phyloP scores from a whole-genome alignment of 768 basidiomycete species.

The Guyanaporus albipodus region DNA sequence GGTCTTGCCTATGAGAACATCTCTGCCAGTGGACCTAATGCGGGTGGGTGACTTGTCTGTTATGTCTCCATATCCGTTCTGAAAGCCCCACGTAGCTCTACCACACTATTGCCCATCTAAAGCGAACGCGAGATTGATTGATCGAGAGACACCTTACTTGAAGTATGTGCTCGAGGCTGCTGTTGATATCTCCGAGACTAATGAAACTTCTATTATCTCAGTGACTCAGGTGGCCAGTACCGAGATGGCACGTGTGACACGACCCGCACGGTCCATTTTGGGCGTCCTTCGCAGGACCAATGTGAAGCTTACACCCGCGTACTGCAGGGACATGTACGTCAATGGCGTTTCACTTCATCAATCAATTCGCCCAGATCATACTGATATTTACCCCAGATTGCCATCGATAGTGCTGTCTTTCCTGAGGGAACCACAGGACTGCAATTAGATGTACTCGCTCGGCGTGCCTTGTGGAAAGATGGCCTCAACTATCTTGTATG shows the following conservation, averaged over 20 bases:
- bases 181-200: conserved; percentile 13
- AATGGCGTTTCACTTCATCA: conserved; percentile 17
- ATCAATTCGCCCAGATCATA: conserved; percentile 13
- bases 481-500: conserved; percentile 75
- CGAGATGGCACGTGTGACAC: conserved; percentile 88
- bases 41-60: conserved; percentile 40
- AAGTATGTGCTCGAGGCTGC: conserved; percentile 51
- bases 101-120: conserved; percentile 89
- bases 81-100: conserved; percentile 47
- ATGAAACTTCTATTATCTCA: conserved; percentile 31
- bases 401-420: conserved; percentile 86
- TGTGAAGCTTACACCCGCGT: conserved; percentile 93
- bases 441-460: conserved; percentile 85
- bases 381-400: conserved; percentile 54
- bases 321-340: conserved; percentile 89
- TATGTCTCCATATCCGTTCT: neutral
- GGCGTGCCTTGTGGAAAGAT: conserved; percentile 83
- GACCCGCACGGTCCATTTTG: conserved; percentile 81
- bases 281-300: conserved; percentile 79
- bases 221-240: conserved; percentile 91
- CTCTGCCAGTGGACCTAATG: conserved; percentile 85
- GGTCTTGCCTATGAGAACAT: conserved; percentile 89
- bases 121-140: conserved; percentile 65
- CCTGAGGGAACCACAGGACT: conserved; percentile 85
- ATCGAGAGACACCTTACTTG: conserved; percentile 78